These are phyloP conservation scores for Xylariaceae sp. DNA, from an alignment of 2,329 filamentous ascomycete genomes.

Conservation along the genomic window DNA sequence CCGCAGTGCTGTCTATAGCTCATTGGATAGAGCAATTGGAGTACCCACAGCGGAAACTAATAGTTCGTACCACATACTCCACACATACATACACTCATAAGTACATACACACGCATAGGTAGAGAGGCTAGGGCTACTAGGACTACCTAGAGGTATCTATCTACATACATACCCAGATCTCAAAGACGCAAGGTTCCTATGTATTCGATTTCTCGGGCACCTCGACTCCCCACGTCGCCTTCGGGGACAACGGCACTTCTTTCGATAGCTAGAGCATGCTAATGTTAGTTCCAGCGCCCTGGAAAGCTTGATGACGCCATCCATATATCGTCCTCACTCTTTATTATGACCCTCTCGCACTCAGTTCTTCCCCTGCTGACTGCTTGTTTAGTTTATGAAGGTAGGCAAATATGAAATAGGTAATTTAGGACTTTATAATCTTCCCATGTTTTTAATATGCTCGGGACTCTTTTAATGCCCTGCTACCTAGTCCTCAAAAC, in stretches of 20 bases:
- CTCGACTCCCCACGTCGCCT: neutral
- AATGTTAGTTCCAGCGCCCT: neutral
- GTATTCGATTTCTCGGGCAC: neutral
- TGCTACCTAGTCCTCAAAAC: too few species aligned
- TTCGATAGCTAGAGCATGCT: neutral
- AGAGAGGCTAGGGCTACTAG: too few species aligned
- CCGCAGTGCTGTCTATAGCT: conserved; percentile 1
- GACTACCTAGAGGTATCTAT: too few species aligned
- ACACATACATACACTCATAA: too few species aligned
- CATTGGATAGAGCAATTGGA: conserved; percentile 9
- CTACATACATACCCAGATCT: conserved; percentile 5
- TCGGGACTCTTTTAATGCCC: too few species aligned
- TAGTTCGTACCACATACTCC: too few species aligned
- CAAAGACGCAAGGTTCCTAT: too few species aligned
- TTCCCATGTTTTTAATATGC: too few species aligned
- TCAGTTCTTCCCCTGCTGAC: neutral
- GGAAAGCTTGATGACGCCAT: neutral
- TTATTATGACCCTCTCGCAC: neutral
- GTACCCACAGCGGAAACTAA: conserved; percentile 4
- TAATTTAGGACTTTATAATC: too few species aligned
- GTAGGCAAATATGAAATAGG: too few species aligned
- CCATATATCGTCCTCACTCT: neutral
- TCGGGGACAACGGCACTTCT: neutral
- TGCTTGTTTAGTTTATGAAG: neutral
- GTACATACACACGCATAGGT: too few species aligned